Evolutionary conservation across 139 green algal species (phyloP).

Genomic region (Chlorella vulgaris): DNA sequence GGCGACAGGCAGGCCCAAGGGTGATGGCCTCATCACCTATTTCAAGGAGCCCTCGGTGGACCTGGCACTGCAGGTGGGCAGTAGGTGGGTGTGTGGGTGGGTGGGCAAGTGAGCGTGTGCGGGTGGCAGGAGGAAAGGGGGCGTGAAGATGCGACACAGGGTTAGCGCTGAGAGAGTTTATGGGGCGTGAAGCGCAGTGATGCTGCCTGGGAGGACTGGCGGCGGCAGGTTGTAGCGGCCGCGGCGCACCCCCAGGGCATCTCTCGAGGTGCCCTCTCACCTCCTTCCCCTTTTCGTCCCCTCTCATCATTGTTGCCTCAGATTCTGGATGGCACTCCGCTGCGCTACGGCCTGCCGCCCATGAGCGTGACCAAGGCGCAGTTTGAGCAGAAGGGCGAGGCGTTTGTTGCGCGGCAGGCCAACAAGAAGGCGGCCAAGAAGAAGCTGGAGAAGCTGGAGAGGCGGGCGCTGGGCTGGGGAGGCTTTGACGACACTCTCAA

Average conservation of each 20-base stretch:
- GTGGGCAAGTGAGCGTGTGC: neutral
- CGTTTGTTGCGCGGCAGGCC: conserved; percentile 50
- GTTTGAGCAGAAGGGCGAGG: conserved; percentile 86
- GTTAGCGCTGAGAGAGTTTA: too few relatives aligned
- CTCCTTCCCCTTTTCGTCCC: neutral
- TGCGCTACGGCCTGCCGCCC: conserved; percentile 32
- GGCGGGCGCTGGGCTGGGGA: conserved; percentile 75
- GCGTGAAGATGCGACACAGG: too few relatives aligned
- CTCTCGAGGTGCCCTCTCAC: too few relatives aligned
- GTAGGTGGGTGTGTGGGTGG: neutral
- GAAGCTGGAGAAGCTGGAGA: conserved; percentile 62
- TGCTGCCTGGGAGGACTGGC: too few relatives aligned
- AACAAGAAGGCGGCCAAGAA: conserved; percentile 57
- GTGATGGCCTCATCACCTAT: conserved; percentile 90
- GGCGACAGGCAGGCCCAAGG: conserved; percentile 74
- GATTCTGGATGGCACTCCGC: conserved; percentile 13
- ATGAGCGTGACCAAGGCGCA: conserved; percentile 65
- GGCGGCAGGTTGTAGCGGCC: too few relatives aligned
- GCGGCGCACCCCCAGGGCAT: too few relatives aligned
- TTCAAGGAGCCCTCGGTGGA: conserved; percentile 83
- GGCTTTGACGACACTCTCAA: conserved; percentile 91
- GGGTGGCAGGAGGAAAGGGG: neutral
- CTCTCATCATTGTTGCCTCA: neutral
- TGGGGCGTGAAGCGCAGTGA: too few relatives aligned
- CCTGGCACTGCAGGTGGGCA: conserved; percentile 74